These are phyloP conservation scores for Mycena olivaceomarginata DNA, from an alignment of 768 basidiomycete genomes.

Conservation along the genomic window DNA sequence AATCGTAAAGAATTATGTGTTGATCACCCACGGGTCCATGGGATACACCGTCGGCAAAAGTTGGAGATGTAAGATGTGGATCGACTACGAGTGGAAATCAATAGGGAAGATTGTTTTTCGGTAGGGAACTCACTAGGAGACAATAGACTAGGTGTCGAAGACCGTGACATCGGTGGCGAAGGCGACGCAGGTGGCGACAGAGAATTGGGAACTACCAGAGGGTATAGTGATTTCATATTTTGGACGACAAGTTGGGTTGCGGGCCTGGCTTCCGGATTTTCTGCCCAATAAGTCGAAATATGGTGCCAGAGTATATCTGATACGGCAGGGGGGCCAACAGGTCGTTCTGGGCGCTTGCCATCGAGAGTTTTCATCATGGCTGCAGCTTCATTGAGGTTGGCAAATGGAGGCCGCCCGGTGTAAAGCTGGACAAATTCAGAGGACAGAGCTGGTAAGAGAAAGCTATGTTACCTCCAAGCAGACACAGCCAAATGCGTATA, in stretches of 20 bases:
- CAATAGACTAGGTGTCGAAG: background rate
- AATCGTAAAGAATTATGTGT: background rate
- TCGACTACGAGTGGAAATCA: background rate
- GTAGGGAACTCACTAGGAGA: background rate
- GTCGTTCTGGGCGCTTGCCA: constrained; percentile 19
- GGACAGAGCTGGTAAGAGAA: background rate
- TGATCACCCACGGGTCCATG: background rate
- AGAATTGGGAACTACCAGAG: background rate
- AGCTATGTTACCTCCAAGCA: constrained; percentile 51
- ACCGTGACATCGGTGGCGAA: background rate
- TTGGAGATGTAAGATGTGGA: background rate
- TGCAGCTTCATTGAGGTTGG: constrained; percentile 13
- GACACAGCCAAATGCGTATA: constrained; percentile 57
- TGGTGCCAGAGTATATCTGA: constrained; percentile 8
- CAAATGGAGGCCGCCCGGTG: constrained; percentile 31
- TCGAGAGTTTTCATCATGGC: constrained; percentile 9
- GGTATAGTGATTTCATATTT: background rate
- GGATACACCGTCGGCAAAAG: background rate
- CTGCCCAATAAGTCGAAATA: background rate
- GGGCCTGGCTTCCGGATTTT: background rate
- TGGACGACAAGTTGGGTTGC: background rate
- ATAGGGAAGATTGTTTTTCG: background rate
- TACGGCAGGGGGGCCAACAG: constrained; percentile 1
- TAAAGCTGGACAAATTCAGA: constrained; percentile 23
- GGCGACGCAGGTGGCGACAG: background rate